Evolutionary conservation across 352 stramenopile genomes (phyloP).

Genomic region (Thalassiosira sp.): DNA sequence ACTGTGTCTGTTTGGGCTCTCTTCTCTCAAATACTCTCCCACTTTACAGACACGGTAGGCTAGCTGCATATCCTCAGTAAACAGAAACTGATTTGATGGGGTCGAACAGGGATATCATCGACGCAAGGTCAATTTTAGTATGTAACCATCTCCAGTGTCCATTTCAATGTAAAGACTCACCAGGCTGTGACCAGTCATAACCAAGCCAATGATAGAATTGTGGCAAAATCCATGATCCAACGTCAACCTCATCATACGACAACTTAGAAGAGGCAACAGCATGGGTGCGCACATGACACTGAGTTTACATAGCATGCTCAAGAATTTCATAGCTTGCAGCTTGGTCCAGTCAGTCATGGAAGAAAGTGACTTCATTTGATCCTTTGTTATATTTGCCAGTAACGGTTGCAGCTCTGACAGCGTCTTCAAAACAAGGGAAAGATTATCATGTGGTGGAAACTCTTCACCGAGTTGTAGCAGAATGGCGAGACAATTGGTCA

Average conservation of each 20-base stretch:
- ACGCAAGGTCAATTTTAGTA: too few relatives aligned
- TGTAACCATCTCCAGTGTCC: too few relatives aligned
- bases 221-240: conserved; percentile 33
- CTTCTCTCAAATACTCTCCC: conserved; percentile 9
- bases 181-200: not conserved
- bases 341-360: conserved; percentile 3
- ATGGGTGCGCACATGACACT: conserved; percentile 16
- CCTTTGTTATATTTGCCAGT: not conserved
- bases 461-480: conserved; percentile 1
- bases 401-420: not conserved
- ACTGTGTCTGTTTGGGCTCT: conserved; percentile 13
- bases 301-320: conserved; percentile 18
- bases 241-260: conserved; percentile 31
- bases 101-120: too few relatives aligned
- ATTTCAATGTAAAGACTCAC: not conserved
- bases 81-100: conserved; percentile 1
- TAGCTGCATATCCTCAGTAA: conserved; percentile 16
- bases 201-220: conserved; percentile 20
- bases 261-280: conserved; percentile 22
- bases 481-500: not conserved
- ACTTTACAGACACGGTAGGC: conserved; percentile 28
- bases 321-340: conserved; percentile 38
- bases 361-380: conserved; percentile 5
- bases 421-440: not conserved
- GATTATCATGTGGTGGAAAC: not conserved